A percentile compares a stretch with the other conserved stretches of the same genome.
These are phyloP conservation scores for Cyberlindnera veronae DNA, from an alignment of 805 yeast genomes.

Conservation along the genomic window DNA sequence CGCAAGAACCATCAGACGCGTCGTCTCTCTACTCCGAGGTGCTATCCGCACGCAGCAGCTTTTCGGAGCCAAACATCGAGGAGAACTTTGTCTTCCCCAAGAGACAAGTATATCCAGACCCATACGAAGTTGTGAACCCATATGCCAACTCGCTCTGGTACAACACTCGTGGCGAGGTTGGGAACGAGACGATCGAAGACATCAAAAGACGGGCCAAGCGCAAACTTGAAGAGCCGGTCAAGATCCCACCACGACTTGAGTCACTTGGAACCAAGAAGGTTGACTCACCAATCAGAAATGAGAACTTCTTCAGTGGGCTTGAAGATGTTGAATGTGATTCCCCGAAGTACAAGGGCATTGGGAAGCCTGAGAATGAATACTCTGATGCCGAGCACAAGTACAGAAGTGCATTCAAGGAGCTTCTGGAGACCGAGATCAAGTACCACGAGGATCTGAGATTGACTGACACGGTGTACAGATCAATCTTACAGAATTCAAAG, in stretches of 20 bases:
- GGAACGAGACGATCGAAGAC: slow-evolving; percentile 32
- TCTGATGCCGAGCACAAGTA: slow-evolving; percentile 14
- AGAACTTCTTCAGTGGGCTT: slow-evolving; percentile 20
- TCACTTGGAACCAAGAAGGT: slow-evolving; percentile 29
- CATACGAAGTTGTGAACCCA: slow-evolving; percentile 30
- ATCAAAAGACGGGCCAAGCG: slow-evolving; percentile 26
- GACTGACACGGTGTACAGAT: slow-evolving; percentile 32
- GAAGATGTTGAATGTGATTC: slow-evolving; percentile 11
- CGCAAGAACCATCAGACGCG: background rate
- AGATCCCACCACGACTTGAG: slow-evolving; percentile 26
- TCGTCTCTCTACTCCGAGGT: background rate
- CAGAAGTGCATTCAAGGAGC: slow-evolving; percentile 24
- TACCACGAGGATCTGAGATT: slow-evolving; percentile 31
- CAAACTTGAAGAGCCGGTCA: slow-evolving; percentile 7
- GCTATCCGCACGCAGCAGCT: too few species aligned
- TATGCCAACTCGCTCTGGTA: slow-evolving; percentile 43
- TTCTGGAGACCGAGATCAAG: slow-evolving; percentile 34
- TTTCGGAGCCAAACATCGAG: background rate
- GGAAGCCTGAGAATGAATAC: slow-evolving; percentile 1
- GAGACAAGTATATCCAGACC: background rate
- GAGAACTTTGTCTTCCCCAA: background rate
- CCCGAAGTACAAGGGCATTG: slow-evolving; percentile 4
- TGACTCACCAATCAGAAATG: slow-evolving; percentile 34
- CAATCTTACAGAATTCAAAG: slow-evolving; percentile 29
- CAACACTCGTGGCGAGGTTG: slow-evolving; percentile 32